Percentiles rank a stretch among this genome's conserved stretches.
Evolutionary conservation across 192 early-diverging fungal species (phyloP).

Genomic region (Pilaira anomala): DNA sequence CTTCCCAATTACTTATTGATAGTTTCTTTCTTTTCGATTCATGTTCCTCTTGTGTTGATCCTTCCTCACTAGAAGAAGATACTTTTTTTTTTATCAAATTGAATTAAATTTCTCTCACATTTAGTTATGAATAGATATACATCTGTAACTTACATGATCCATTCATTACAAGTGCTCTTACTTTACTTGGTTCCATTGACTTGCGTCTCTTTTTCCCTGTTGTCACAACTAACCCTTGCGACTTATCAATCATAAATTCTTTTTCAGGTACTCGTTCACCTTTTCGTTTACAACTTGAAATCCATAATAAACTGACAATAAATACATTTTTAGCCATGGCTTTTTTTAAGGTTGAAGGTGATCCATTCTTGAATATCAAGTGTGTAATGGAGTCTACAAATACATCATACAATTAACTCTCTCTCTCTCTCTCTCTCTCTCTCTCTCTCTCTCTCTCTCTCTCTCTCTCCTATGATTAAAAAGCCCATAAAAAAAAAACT

Average conservation of each 20-base stretch:
- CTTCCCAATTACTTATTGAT: not conserved
- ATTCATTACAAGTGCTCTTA: slow-evolving; percentile 5
- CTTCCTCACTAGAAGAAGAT: not conserved
- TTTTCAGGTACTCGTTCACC: slow-evolving; percentile 19
- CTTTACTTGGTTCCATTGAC: slow-evolving; percentile 36
- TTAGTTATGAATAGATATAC: too few relatives aligned
- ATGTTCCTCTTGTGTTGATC: not conserved
- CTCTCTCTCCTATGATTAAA: too few relatives aligned
- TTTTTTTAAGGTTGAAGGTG: slow-evolving; percentile 24
- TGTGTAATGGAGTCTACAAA: slow-evolving; percentile 30
- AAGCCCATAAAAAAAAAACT: not conserved
- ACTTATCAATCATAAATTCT: slow-evolving; percentile 19
- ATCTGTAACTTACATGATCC: not conserved
- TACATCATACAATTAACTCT: too few relatives aligned
- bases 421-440: too few relatives aligned
- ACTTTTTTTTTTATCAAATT: not conserved
- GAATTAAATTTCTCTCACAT: too few relatives aligned
- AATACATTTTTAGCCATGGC: slow-evolving; percentile 18
- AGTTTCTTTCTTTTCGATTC: not conserved
- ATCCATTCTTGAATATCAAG: slow-evolving; percentile 35
- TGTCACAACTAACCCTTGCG: slow-evolving; percentile 9
- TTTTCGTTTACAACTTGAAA: slow-evolving; percentile 22
- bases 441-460: too few relatives aligned
- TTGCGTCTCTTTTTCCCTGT: slow-evolving; percentile 19
- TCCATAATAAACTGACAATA: slow-evolving; percentile 32